These are phyloP conservation scores for Cryomyces minteri DNA, from an alignment of 495 filamentous ascomycete genomes.

Conservation along the genomic window DNA sequence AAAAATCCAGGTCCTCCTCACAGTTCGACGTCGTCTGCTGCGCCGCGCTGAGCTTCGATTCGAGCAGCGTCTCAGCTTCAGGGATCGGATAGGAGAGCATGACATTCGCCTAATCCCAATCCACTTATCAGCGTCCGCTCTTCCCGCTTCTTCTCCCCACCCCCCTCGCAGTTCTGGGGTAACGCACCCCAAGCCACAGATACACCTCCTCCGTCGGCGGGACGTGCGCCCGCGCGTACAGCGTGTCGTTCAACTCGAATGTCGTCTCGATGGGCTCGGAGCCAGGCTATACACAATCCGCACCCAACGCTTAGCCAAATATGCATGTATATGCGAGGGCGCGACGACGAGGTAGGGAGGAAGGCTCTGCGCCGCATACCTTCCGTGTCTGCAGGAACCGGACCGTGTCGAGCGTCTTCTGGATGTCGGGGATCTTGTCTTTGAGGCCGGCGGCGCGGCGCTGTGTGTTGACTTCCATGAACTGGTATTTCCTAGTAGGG, in stretches of 20 bases:
- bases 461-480: slow-evolving; percentile 92
- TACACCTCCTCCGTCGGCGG: slow-evolving; percentile 82
- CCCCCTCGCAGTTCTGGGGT: neutral
- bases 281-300: slow-evolving; percentile 11
- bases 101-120: slow-evolving; percentile 56
- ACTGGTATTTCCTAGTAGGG: slow-evolving; percentile 73
- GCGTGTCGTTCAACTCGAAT: slow-evolving; percentile 90
- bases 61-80: slow-evolving; percentile 66
- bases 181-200: slow-evolving; percentile 70
- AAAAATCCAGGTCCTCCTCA: slow-evolving; percentile 91
- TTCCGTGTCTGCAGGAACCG: slow-evolving; percentile 55
- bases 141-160: too few species aligned
- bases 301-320: slow-evolving; percentile 14
- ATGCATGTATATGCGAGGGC: neutral
- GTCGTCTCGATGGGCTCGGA: slow-evolving; percentile 65
- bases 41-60: slow-evolving; percentile 61
- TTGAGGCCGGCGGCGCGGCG: slow-evolving; percentile 62
- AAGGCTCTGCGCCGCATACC: slow-evolving; percentile 21
- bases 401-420: slow-evolving; percentile 92
- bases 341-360: too few species aligned
- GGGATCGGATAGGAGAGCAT: slow-evolving; percentile 88
- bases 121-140: too few species aligned
- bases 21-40: slow-evolving; percentile 63
- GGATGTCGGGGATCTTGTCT: slow-evolving; percentile 94
- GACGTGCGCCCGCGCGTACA: slow-evolving; percentile 75